Evolutionary conservation across 2,329 filamentous ascomycete genomes (phyloP).

Genomic region (Arthrinium phaeospermum): DNA sequence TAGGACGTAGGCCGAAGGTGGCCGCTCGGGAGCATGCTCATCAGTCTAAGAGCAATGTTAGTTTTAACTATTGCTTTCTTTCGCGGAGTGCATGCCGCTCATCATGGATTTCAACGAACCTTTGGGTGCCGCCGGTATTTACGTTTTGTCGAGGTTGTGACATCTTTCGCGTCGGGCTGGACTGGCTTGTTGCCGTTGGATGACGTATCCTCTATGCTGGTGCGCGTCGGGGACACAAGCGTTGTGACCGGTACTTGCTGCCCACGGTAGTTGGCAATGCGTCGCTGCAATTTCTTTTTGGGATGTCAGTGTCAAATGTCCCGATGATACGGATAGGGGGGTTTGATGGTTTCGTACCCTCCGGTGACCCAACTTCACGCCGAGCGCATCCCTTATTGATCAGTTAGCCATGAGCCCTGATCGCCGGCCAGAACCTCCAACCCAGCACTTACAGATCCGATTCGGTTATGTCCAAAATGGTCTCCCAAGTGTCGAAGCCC

Average conservation of each 20-base stretch:
- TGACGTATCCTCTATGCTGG: conserved; percentile 60
- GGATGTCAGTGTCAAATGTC: conserved; percentile 20
- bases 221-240: conserved; percentile 54
- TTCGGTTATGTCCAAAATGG: conserved; percentile 82
- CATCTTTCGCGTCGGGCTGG: conserved; percentile 50
- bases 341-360: conserved; percentile 59
- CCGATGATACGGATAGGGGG: background rate
- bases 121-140: conserved; percentile 82
- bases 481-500: conserved; percentile 86
- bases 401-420: conserved; percentile 25
- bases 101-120: conserved; percentile 47
- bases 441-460: conserved; percentile 71
- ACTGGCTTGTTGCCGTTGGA: conserved; percentile 58
- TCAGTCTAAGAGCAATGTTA: conserved; percentile 60
- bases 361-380: conserved; percentile 81
- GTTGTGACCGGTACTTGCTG: conserved; percentile 61
- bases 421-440: background rate
- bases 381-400: conserved; percentile 66
- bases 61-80: background rate
- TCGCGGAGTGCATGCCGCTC: too few species aligned
- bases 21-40: conserved; percentile 79
- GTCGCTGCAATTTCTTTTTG: conserved; percentile 77
- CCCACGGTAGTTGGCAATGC: conserved; percentile 76
- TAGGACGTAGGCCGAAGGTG: conserved; percentile 82
- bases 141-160: conserved; percentile 60